Evolutionary conservation across 352 stramenopile species (phyloP).

Genomic region (Pythium dissimile): DNA sequence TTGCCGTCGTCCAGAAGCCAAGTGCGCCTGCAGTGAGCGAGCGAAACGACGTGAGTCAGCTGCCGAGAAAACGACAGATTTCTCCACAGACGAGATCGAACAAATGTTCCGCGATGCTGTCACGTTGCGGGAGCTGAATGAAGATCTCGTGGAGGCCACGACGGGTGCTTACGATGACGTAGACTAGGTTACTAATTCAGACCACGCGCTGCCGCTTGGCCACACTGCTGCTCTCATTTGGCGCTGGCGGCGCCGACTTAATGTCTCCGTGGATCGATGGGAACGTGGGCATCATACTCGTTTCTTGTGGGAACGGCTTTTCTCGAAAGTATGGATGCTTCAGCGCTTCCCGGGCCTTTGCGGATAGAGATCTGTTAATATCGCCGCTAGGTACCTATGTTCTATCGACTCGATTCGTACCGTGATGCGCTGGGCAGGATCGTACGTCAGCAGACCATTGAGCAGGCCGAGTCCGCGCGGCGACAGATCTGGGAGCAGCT

Average conservation of each 20-base stretch:
- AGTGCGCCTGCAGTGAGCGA: constrained; percentile 51
- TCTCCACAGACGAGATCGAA: constrained; percentile 51
- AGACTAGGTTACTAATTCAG: constrained; percentile 14
- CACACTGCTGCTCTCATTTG: neutral
- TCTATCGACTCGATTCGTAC: constrained; percentile 17
- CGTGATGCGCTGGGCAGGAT: constrained; percentile 45
- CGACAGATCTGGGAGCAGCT: constrained; percentile 36
- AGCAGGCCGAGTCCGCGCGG: constrained; percentile 46
- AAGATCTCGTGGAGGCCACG: constrained; percentile 49
- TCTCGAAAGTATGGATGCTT: constrained; percentile 61
- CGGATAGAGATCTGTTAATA: neutral
- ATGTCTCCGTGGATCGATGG: constrained; percentile 49
- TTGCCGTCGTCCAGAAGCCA: constrained; percentile 54
- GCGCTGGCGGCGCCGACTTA: constrained; percentile 6
- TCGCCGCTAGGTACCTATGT: neutral
- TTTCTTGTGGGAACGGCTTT: constrained; percentile 55
- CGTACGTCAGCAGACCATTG: constrained; percentile 46
- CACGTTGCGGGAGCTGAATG: constrained; percentile 60
- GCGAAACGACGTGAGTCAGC: neutral
- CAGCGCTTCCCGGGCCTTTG: constrained; percentile 43
- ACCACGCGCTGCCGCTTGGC: neutral
- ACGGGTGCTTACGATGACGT: constrained; percentile 17
- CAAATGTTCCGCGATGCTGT: constrained; percentile 73
- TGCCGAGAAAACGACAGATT: constrained; percentile 23
- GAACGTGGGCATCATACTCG: constrained; percentile 64